A percentile compares a stretch with the other conserved stretches of the same genome.
Conservation (phyloP, 73 alveolate species). For the Paramecium tetraurelia region DNA sequence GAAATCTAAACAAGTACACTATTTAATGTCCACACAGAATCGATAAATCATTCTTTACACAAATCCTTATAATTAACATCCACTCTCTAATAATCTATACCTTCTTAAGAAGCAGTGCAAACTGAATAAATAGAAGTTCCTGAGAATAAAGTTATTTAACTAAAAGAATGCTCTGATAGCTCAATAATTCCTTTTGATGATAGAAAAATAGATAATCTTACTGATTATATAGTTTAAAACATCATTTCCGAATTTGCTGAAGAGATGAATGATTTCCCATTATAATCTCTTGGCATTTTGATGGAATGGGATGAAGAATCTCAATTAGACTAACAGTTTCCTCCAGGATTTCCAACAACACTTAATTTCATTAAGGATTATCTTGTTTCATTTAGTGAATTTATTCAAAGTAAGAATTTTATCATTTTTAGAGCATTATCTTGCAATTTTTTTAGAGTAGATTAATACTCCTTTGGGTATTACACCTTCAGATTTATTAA, state of each 20-base stretch:
- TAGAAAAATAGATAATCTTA: not conserved
- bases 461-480: conserved; percentile 57
- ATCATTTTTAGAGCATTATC: conserved; percentile 13
- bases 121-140: not conserved
- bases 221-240: not conserved
- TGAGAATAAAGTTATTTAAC: not conserved
- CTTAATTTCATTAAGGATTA: conserved; percentile 53
- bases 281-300: not conserved
- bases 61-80: not conserved
- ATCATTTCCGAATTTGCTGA: conserved; percentile 32
- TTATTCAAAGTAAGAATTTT: not conserved
- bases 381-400: conserved; percentile 46
- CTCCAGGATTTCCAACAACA: conserved; percentile 47
- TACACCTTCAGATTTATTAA: conserved; percentile 41
- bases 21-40: not conserved
- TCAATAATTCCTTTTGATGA: conserved; percentile 33
- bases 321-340: not conserved
- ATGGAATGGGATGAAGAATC: conserved; percentile 52
- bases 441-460: not conserved
- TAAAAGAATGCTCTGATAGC: not conserved
- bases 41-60: not conserved
- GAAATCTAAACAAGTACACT: conserved; percentile 30
- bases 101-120: not conserved
- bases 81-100: not conserved
- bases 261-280: conserved; percentile 16